Percentiles rank a stretch among this genome's conserved stretches.
These are phyloP conservation scores for Irpex sp. DNA, from an alignment of 1,284 basidiomycete genomes.

Conservation along the genomic window DNA sequence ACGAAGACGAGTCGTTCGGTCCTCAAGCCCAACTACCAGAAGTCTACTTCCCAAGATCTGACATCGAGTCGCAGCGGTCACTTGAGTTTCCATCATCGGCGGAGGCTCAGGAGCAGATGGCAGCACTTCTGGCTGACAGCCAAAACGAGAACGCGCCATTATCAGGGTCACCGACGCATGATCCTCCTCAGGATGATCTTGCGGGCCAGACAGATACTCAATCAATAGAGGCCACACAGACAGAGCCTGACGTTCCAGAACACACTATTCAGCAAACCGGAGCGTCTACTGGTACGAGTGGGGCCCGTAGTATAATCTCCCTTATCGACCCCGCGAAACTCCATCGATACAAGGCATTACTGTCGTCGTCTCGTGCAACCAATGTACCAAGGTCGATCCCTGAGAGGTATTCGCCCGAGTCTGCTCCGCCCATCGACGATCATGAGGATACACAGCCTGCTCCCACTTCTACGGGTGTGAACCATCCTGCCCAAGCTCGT, in stretches of 20 bases:
- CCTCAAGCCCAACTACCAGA: slow-evolving; percentile 7
- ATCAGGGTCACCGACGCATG: neutral
- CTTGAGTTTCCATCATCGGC: neutral
- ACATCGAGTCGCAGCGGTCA: neutral
- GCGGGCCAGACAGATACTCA: too few species aligned
- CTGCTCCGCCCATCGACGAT: neutral
- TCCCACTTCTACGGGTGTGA: neutral
- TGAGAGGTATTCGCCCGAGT: neutral
- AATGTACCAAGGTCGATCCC: too few species aligned
- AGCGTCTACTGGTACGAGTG: slow-evolving; percentile 5
- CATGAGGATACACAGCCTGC: slow-evolving; percentile 1
- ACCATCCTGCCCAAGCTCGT: neutral
- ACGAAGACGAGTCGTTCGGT: slow-evolving; percentile 5
- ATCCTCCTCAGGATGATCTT: neutral
- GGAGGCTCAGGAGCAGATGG: neutral
- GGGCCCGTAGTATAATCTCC: slow-evolving; percentile 4
- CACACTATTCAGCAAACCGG: neutral
- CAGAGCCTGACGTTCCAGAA: neutral
- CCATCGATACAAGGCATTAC: slow-evolving; percentile 6
- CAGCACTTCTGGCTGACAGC: neutral
- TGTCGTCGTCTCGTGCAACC: neutral
- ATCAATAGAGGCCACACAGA: neutral
- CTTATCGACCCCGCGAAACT: slow-evolving; percentile 11
- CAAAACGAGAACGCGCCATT: too few species aligned
- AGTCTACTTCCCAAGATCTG: neutral